Conservation (phyloP, 148 eudicot species). For the Nyssa sinensis region DNA sequence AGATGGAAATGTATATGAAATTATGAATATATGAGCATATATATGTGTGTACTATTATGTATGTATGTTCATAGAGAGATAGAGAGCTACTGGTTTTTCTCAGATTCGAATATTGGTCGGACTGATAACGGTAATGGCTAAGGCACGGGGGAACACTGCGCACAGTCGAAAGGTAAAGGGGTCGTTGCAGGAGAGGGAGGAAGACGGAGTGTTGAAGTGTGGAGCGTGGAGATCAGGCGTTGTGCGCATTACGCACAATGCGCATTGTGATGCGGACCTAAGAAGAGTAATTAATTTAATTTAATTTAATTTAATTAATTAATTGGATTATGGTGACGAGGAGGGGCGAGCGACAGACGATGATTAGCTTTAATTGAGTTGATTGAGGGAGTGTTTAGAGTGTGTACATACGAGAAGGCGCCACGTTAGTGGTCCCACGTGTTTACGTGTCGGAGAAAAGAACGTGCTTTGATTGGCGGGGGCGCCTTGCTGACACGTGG, state of each 20-base stretch:
- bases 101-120: background rate
- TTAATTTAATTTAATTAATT: background rate
- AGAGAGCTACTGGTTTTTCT: background rate
- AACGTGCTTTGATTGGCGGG: constrained; percentile 6
- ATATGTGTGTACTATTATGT: background rate
- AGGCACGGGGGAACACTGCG: background rate
- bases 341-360: too few relatives aligned
- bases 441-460: constrained; percentile 1
- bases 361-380: too few relatives aligned
- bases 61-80: background rate
- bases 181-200: background rate
- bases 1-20: background rate
- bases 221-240: background rate
- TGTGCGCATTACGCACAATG: constrained; percentile 2
- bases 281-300: background rate
- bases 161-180: background rate
- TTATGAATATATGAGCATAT: background rate
- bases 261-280: background rate
- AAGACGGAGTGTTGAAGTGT: background rate
- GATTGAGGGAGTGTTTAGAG: background rate
- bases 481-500: background rate
- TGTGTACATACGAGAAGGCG: background rate
- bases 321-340: too few relatives aligned
- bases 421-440: background rate
- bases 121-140: background rate